Evolutionary conservation across 768 basidiomycete genomes (phyloP).

Genomic region (Coprinopsis marcescibilis): DNA sequence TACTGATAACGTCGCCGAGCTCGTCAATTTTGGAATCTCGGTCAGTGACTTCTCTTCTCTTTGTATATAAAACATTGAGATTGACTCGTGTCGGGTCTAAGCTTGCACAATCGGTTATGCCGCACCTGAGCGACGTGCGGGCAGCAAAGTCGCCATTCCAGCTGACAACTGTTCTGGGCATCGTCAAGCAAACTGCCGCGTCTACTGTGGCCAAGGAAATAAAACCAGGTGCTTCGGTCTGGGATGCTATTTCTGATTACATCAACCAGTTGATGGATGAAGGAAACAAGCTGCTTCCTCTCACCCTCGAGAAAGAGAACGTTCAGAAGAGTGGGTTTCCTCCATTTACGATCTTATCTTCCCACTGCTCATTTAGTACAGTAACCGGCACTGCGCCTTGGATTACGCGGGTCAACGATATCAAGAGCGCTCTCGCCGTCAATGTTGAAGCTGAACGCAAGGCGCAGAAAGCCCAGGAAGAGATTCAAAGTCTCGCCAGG

Average conservation of each 20-base stretch:
- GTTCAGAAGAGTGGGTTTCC: slow-evolving; percentile 71
- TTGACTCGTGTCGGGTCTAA: slow-evolving; percentile 25
- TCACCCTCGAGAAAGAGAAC: slow-evolving; percentile 70
- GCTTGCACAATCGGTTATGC: slow-evolving; percentile 88
- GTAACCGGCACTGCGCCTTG: slow-evolving; percentile 80
- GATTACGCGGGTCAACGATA: slow-evolving; percentile 73
- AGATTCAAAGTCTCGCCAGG: slow-evolving; percentile 82
- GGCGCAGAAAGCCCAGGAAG: slow-evolving; percentile 79
- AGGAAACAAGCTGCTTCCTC: slow-evolving; percentile 62
- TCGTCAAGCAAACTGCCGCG: slow-evolving; percentile 68
- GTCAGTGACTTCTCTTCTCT: slow-evolving; percentile 37
- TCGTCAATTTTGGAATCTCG: slow-evolving; percentile 89
- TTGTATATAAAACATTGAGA: background rate
- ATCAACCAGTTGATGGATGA: slow-evolving; percentile 68
- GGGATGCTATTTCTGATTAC: slow-evolving; percentile 72
- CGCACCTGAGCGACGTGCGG: slow-evolving; percentile 78
- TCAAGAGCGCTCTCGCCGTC: slow-evolving; percentile 76
- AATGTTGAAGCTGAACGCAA: slow-evolving; percentile 92
- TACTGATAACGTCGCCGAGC: slow-evolving; percentile 68
- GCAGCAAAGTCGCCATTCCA: slow-evolving; percentile 74
- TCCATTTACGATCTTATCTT: slow-evolving; percentile 1
- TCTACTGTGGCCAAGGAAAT: slow-evolving; percentile 65
- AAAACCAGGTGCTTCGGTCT: slow-evolving; percentile 60
- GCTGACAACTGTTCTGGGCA: slow-evolving; percentile 59
- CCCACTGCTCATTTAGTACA: slow-evolving; percentile 21